Evolutionary conservation across 1,284 basidiomycete genomes (phyloP), one percentile per base, ranked within the genome.

Genomic region (Ceratobasidium sp.): DNA sequence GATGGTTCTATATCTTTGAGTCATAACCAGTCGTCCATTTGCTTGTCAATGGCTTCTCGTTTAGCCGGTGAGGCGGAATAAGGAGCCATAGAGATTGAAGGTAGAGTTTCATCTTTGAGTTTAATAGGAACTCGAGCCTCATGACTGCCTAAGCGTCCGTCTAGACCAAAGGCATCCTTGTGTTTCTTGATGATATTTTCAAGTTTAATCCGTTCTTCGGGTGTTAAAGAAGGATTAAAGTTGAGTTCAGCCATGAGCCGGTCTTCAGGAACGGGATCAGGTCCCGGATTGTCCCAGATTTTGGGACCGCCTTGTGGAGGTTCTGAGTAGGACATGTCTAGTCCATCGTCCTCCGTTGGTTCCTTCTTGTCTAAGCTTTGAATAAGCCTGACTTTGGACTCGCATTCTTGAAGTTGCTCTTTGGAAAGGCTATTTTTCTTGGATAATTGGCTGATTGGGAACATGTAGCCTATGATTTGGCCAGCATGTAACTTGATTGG

Each of bases 1-100:
- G 84, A 86, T 10, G 82, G 82, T 75, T 85, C 83, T 12, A 86
- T 85, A 5, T 86, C 83, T 17, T 80, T 83, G 17, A 80, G 77
- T 12, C 80, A 69, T 1, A 85, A 75, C 82, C 85, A 84, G 3
- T 73, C 76, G 26, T 84, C 82, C 12, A 85, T 70, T 66, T 85
- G 83, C 26, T 83, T 77, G 33, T 85, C 82, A 9, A 86, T 85
- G 0, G 84, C 82, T 66, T 80, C 80, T 7, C 82, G 44, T 56
- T 85, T 85, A 0, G 80, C 82, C 0, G 84, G 84, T 1, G 85
- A 85, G 4, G 81, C 79, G 13, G 78, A 76, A 75, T 82, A 84
- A 10, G 80, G 80, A 1, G 84, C 82, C 33, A 33, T 33, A 33
- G 33, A 33, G 33, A 10, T 82, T 59, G 0, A 82, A 81, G 1